Evolutionary conservation across 805 yeast species (phyloP), one percentile per base, ranked within the genome.

Genomic region (Ogataea corticis): DNA sequence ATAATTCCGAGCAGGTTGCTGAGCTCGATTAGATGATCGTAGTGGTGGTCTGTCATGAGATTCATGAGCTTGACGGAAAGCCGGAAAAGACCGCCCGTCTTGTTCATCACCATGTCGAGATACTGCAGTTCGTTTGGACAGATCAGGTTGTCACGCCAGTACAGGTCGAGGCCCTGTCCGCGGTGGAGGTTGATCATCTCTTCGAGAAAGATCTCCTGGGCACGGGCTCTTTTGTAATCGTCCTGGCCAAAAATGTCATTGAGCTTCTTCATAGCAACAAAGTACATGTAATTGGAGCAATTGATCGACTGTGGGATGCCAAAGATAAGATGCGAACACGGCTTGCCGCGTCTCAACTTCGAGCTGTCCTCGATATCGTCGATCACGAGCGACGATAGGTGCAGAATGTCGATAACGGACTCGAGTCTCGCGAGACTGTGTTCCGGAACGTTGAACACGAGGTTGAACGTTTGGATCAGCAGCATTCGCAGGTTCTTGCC

Each of bases 321-420:
- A 61, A 69, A 91, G 14, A 84, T 73, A 40, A 77, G 65, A 62
- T 91, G 97, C 0, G 96, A 87, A 4, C 87, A 82, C 1, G 90
- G 89, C 29, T 70, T 64, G 1, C 97, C 97, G 33, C 98, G 65
- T 52, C 98, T 71, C 36, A 80, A 67, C 16, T 65, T 67, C 0
- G 96, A 85, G 33, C 66, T 71, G 62, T 91, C 98, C 60, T 91
- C 98, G 21, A 91, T 85, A 58, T 91, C 98, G 63, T 91, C 98
- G 32, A 91, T 79, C 42, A 85, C 65, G 46, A 85, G 62, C 10
- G 89, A 82, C 0, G 90, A 79, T 4, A 79, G 73, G 61, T 86
- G 94, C 23, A 86, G 64, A 34, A 76, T 73, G 49, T 77, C 80
- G n/a, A 85, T 72, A 21, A 82, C 67, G 10, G 65, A 58, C 27